Percentiles rank a stretch among this genome's conserved stretches.
phyloP scores from a whole-genome alignment of 176 grass and related monocot species.

The bread wheat (Triticum aestivum) region IWGSC_CS_RefSeq_v2.1 NC_057807.1:664336884-664337383 shows the following conservation, averaged over 20 bases:
- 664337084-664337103: neutral
- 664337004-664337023: constrained; percentile 40
- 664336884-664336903: constrained; percentile 1
- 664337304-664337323: constrained; percentile 17
- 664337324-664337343: neutral
- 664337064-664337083: constrained; percentile 7
- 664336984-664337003: constrained; percentile 45
- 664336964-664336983: constrained; percentile 42
- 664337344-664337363: constrained; percentile 24
- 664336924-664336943: constrained; percentile 5
- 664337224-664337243: neutral
- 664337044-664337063: constrained; percentile 33
- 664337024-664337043: constrained; percentile 27
- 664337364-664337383: neutral
- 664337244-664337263: neutral
- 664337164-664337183: neutral
- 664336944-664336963: neutral
- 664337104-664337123: neutral
- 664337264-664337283: constrained; percentile 11
- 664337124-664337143: constrained; percentile 21
- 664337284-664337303: constrained; percentile 13
- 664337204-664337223: constrained; percentile 18
- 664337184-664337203: constrained; percentile 13
- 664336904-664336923: constrained; percentile 5
- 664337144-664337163: constrained; percentile 25